These are phyloP conservation scores for Collybia sp. DNA, from an alignment of 768 basidiomycete genomes.

Conservation along the genomic window DNA sequence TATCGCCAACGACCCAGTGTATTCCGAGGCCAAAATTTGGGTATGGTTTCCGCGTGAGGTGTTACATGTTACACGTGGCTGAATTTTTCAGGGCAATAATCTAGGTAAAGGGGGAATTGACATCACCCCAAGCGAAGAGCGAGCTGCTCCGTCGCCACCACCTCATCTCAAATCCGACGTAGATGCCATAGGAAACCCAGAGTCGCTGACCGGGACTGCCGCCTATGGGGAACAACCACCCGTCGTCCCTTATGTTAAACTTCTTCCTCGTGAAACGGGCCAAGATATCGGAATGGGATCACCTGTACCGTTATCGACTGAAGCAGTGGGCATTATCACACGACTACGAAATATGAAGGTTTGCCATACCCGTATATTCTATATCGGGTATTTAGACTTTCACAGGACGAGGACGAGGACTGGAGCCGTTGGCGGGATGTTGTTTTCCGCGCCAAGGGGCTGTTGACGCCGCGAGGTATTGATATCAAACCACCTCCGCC, in stretches of 20 bases:
- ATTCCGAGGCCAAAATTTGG: slow-evolving; percentile 79
- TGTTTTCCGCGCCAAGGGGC: slow-evolving; percentile 71
- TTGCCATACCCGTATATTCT: slow-evolving; percentile 5
- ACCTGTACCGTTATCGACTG: slow-evolving; percentile 71
- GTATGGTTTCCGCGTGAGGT: slow-evolving; percentile 29
- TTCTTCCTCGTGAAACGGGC: slow-evolving; percentile 80
- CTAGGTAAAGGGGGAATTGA: slow-evolving; percentile 83
- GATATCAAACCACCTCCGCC: slow-evolving; percentile 51
- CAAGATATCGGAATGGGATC: slow-evolving; percentile 87
- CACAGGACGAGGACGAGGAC: slow-evolving; percentile 81
- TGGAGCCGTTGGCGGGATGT: slow-evolving; percentile 88
- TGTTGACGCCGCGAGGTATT: slow-evolving; percentile 40
- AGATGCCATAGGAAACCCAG: slow-evolving; percentile 39
- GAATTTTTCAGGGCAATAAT: slow-evolving; percentile 50
- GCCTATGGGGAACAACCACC: slow-evolving; percentile 7
- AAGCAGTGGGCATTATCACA: slow-evolving; percentile 77
- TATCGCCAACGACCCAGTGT: slow-evolving; percentile 94
- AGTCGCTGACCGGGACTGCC: slow-evolving; percentile 28
- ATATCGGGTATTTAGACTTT: neutral
- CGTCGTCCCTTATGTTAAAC: slow-evolving; percentile 23
- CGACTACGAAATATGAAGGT: slow-evolving; percentile 82
- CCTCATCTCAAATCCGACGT: slow-evolving; percentile 37
- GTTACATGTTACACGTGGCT: slow-evolving; percentile 3
- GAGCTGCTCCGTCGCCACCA: slow-evolving; percentile 57
- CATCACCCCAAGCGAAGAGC: slow-evolving; percentile 60